A percentile compares a stretch with the other conserved stretches of the same genome.
phyloP scores from a whole-genome alignment of 202 grass and related monocot genomes.

The Cymbopogon flexuosus region DNA sequence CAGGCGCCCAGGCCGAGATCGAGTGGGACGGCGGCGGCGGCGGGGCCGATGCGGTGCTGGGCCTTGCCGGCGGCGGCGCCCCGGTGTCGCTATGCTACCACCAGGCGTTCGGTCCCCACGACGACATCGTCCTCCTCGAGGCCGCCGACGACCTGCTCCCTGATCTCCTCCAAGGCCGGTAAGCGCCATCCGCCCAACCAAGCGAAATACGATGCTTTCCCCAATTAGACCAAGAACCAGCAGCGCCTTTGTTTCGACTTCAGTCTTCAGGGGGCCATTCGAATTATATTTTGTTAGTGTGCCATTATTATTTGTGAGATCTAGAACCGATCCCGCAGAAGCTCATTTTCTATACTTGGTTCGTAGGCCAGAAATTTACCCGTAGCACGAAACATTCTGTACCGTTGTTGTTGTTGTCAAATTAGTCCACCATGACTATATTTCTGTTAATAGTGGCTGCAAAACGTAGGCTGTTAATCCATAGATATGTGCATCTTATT shows the following conservation, averaged over 20 bases:
- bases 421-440: neutral
- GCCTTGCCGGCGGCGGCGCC: slow-evolving; percentile 32
- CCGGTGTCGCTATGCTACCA: slow-evolving; percentile 73
- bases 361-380: neutral
- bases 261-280: neutral
- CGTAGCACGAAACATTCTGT: neutral
- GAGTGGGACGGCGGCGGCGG: slow-evolving; percentile 34
- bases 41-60: slow-evolving; percentile 56
- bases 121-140: slow-evolving; percentile 83
- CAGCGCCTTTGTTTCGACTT: neutral
- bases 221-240: slow-evolving; percentile 8
- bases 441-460: neutral
- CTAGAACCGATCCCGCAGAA: neutral
- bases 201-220: neutral
- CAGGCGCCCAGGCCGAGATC: neutral
- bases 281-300: neutral
- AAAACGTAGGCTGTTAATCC: neutral
- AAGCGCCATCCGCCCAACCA: slow-evolving; percentile 9
- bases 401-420: neutral
- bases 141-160: slow-evolving; percentile 57
- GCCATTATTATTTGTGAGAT: neutral
- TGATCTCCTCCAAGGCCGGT: slow-evolving; percentile 68
- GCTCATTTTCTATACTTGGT: neutral
- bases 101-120: slow-evolving; percentile 57
- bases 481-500: neutral